Conservation (phyloP, 331 rosid species). For the Spiraea crenata region DNA sequence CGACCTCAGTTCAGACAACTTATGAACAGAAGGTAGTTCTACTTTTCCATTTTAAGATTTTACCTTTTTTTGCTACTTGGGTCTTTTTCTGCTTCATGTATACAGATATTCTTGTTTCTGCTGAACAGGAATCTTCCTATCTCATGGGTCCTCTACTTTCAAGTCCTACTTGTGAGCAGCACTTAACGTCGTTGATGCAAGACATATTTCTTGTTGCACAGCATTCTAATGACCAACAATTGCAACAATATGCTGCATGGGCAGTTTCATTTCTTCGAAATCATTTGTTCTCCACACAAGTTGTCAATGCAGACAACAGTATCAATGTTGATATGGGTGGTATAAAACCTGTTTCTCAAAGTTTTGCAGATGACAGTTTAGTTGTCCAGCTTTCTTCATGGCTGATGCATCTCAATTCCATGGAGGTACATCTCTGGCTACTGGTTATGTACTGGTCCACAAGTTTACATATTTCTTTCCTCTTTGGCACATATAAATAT, state of each 20-base stretch:
- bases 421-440: conserved; percentile 48
- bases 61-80: conserved; percentile 10
- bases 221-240: conserved; percentile 67
- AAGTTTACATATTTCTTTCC: not conserved
- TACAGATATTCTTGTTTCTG: conserved; percentile 25
- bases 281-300: conserved; percentile 61
- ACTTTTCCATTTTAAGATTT: conserved; percentile 15
- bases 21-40: conserved; percentile 57
- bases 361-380: conserved; percentile 64
- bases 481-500: not conserved
- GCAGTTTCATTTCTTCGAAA: conserved; percentile 68
- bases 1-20: conserved; percentile 31
- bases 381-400: conserved; percentile 65
- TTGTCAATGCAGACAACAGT: conserved; percentile 34
- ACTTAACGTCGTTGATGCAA: conserved; percentile 75
- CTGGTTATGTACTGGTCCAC: not conserved
- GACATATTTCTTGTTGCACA: conserved; percentile 93
- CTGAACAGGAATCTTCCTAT: conserved; percentile 56
- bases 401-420: conserved; percentile 62
- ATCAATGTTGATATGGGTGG: conserved; percentile 34
- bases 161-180: conserved; percentile 53
- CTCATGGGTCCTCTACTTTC: conserved; percentile 67
- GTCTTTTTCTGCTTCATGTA: conserved; percentile 12
- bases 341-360: conserved; percentile 54
- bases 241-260: conserved; percentile 90